These are phyloP conservation scores for Oryza punctata DNA, from an alignment of 176 grass and related monocot genomes.

Conservation along the genomic window DNA sequence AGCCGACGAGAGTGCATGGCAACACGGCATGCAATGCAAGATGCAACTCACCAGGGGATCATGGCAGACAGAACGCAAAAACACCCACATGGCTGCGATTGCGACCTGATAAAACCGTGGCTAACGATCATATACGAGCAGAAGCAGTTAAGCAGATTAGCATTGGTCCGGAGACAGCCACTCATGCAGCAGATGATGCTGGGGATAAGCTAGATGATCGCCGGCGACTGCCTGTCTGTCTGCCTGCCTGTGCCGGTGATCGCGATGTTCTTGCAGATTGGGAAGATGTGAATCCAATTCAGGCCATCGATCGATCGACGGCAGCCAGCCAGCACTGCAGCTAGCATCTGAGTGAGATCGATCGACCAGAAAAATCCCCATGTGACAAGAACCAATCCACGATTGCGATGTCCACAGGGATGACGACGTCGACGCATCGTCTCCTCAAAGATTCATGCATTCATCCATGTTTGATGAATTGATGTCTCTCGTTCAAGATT, in stretches of 20 bases:
- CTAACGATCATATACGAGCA: neutral
- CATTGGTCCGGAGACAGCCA: constrained; percentile 15
- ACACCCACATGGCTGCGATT: constrained; percentile 34
- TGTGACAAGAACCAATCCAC: neutral
- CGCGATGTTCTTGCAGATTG: neutral
- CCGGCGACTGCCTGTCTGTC: neutral
- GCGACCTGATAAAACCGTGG: constrained; percentile 17
- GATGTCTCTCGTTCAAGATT: neutral
- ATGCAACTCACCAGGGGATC: neutral
- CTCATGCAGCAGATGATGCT: neutral
- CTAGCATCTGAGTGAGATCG: too few relatives aligned
- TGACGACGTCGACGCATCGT: neutral
- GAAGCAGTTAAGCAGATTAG: neutral
- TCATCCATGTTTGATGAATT: neutral
- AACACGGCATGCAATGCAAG: neutral
- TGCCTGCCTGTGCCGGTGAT: neutral
- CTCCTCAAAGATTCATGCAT: neutral
- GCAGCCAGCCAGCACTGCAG: too few relatives aligned
- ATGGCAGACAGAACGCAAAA: constrained; percentile 41
- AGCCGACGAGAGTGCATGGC: neutral
- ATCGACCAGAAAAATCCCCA: constrained; percentile 5
- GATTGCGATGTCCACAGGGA: constrained; percentile 11
- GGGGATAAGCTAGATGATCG: neutral
- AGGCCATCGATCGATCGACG: neutral
- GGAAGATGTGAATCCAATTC: neutral